These are phyloP conservation scores for Trichocladium uniseriatum DNA, from an alignment of 495 filamentous ascomycete genomes.

Conservation along the genomic window DNA sequence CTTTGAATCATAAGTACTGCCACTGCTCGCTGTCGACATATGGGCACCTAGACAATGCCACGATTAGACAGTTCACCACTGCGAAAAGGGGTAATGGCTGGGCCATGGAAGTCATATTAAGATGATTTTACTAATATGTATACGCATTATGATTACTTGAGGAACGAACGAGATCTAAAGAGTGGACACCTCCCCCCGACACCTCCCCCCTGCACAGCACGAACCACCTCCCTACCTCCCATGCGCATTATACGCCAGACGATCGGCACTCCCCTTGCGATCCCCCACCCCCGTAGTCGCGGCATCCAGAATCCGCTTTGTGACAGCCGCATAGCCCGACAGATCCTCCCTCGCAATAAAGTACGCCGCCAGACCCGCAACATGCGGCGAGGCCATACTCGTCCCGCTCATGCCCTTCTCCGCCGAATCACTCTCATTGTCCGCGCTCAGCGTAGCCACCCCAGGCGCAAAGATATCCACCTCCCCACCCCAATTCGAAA, in stretches of 20 bases:
- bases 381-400: conserved; percentile 40
- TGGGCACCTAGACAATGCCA: no score
- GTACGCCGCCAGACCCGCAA: conserved; percentile 43
- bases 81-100: no score
- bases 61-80: no score
- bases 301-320: conserved; percentile 3
- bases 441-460: conserved; percentile 29
- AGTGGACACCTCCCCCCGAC: not conserved
- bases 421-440: conserved; percentile 21
- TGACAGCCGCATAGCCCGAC: conserved; percentile 4
- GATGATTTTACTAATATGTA: no score
- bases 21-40: no score
- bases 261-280: conserved; percentile 1
- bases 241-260: conserved; percentile 11
- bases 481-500: conserved; percentile 50
- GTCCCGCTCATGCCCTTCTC: conserved; percentile 41
- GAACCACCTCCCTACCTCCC: not conserved
- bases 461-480: conserved; percentile 58
- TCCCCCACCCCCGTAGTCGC: not conserved
- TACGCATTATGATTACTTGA: no score
- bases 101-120: no score
- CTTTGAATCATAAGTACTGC: no score
- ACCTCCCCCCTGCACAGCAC: no score
- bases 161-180: no score
- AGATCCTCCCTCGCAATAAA: conserved; percentile 24